Base-by-base conservation (phyloP, 83 land plant species). In the Picea abies region DNA sequence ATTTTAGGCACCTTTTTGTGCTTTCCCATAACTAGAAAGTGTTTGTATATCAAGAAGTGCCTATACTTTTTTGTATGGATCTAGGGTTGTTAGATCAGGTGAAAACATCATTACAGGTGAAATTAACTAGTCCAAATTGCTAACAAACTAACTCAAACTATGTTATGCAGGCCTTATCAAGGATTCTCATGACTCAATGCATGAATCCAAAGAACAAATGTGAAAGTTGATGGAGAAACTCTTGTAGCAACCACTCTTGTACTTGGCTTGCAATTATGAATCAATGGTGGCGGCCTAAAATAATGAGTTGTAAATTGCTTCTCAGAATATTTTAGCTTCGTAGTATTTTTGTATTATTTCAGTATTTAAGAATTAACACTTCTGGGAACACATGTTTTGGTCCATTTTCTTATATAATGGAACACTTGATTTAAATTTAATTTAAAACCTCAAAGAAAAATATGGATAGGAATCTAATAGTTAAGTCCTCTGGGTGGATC, bases 281-380 rank as follows among this genome's bases (percentile, higher is more conserved):
- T 97, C 97, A 37, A 88, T 96, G 94, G 99, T 96, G 80, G 99
- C 91, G 68, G 99, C 97, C 19, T 94, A 96, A 80, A 90, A 90
- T 77, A 96, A 96, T 85, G 93, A 92, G 47, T 87, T 96, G 63
- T 94, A 97, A 63, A 83, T 88, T 78, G 90, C 96, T 64, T 89
- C 84, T 80, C 99, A 96, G 79, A 96, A 96, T 77, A 94, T 96
- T 39, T 86, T 96, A 37, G 93, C 99, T 66, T 96, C 97, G 16
- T 88, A 82, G 39, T 87, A 91, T 84, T 84, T 96, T 2, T 1
- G 35, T 32, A 32, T 1, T 32, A 32, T 32, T 32, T 32, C 89
- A 82, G 39, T 87, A 91, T 84, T 84, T 96, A 65, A 88, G 99
- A 78, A 96, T 96, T 47, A 96, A 89, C 86, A 91, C 93, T 56